Evolutionary conservation across 306 rosid genomes (phyloP), one percentile per base, ranked within the genome.

Genomic region (Rubus idaeus): DNA sequence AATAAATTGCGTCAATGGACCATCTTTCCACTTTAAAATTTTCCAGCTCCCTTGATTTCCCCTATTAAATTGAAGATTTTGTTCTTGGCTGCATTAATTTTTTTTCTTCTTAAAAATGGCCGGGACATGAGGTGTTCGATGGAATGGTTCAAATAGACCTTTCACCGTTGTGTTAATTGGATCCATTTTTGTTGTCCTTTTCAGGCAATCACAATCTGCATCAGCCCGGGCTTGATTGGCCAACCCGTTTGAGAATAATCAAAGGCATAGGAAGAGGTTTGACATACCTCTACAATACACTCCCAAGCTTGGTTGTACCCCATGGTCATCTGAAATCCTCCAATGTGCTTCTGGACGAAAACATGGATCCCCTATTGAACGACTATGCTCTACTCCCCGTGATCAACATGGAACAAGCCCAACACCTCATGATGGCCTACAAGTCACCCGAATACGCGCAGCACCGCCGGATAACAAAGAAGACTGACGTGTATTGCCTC

Each of bases 241-340:
- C 88, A 35, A 88, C 93, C 7, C 93, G 98, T 6, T 81, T 92
- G 79, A 92, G 87, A 86, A 90, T 95, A 6, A 84, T 92, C 8
- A 95, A 85, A 82, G 98, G 98, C 8, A 57, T 92, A 77, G 90
- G 88, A 0, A 88, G 81, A 68, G 98, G 97, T 4, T 71, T 95
- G 81, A 58, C 84, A 13, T 92, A 88, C 84, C 89, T 95, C 41
- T 88, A 84, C 76, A 88, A 18, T 8, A 75, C 87, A 20, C 86
- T 92, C 17, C 97, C 97, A 0, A 90, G 83, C 80, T 61, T 92
- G 14, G 81, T 81, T 16, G 92, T 85, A 52, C 92, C 98, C 37
- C 96, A 95, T 21, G 98, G 98, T 30, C 97, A 95, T 77, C 87
- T 95, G 1, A 95, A 95, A 88, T 95, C 98, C 23, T 95, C 98